Percentiles rank a stretch among this genome's conserved stretches.
These are phyloP conservation scores for Laburnicola sp. DNA, from an alignment of 2,329 filamentous ascomycete genomes.

Conservation along the genomic window DNA sequence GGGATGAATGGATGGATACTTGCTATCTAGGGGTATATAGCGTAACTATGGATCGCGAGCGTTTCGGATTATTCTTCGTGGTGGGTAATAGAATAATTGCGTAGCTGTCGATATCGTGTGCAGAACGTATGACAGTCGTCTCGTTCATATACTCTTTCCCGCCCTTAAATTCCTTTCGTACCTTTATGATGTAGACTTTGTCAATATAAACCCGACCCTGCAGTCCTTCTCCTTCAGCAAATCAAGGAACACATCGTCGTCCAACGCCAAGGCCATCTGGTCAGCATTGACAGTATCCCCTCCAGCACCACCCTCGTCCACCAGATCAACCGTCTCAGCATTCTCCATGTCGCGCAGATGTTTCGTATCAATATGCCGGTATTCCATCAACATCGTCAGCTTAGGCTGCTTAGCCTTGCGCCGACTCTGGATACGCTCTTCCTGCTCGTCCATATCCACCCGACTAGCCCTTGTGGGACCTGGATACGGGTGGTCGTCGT, in stretches of 20 bases:
- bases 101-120: background rate
- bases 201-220: constrained; percentile 55
- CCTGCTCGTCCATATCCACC: constrained; percentile 52
- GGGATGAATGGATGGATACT: constrained; percentile 14
- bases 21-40: constrained; percentile 4
- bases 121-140: background rate
- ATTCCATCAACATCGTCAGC: constrained; percentile 58
- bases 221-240: constrained; percentile 53
- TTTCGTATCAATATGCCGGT: constrained; percentile 54
- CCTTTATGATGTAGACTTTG: constrained; percentile 42
- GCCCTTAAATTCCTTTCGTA: background rate
- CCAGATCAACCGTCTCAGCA: constrained; percentile 31
- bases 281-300: constrained; percentile 49
- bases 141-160: background rate
- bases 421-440: constrained; percentile 46
- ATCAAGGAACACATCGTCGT: constrained; percentile 55
- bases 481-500: constrained; percentile 30
- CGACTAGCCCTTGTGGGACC: constrained; percentile 46
- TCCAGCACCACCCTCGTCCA: constrained; percentile 26
- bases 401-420: constrained; percentile 46
- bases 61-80: background rate
- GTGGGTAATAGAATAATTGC: no score
- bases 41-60: background rate
- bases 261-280: constrained; percentile 45
- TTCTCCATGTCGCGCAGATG: constrained; percentile 18